Evolutionary conservation across 176 grass and related monocot genomes (phyloP), one percentile per base, ranked within the genome.

Genomic region (Oryza coarctata): DNA sequence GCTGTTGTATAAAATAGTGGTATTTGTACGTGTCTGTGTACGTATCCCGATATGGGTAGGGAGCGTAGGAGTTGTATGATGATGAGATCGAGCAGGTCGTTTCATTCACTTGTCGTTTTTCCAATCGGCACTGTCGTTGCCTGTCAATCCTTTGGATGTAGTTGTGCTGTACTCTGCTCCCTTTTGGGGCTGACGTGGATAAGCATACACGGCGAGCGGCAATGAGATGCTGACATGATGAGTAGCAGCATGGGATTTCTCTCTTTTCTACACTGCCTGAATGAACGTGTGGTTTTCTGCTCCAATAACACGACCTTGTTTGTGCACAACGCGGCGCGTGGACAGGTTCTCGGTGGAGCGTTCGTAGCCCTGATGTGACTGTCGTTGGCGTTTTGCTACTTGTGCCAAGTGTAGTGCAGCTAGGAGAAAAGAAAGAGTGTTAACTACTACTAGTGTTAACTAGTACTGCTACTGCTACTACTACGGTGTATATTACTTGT

Each of bases 131-230:
- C 14, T 64, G 80, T 64, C 71, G 47, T 40, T 64, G 34, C 28
- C 28, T 71, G 67, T 23, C 23, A 3, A 32, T 67, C 36, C 41
- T 17, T 14, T 40, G 43, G 34, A 32, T 18, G 41, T 47, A 60
- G n/a, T 9, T 25, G 55, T 11, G 35, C 14, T 31, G 82, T 44
- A 43, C 12, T 7, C 45, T 23, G 41, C 25, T 5, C n/a, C 38
- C 8, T 66, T 88, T 41, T 9, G 58, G 35, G 35, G 9, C 26
- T 44, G 68, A 74, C 44, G 74, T 83, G 12, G 44, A 43, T 71
- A 7, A 4, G 22, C 49, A 22, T 22, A 3, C 57, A 55, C 39
- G 64, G 40, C 36, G 65, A 32, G 31, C 41, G 41, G 41, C 23
- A 39, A 57, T 73, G 26, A 78, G 27, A 18, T 17, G 15, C 40